Percentiles rank a stretch among this genome's conserved stretches.
phyloP scores from a whole-genome alignment of 176 grass and related monocot species.

The Oryza officinalis region DNA sequence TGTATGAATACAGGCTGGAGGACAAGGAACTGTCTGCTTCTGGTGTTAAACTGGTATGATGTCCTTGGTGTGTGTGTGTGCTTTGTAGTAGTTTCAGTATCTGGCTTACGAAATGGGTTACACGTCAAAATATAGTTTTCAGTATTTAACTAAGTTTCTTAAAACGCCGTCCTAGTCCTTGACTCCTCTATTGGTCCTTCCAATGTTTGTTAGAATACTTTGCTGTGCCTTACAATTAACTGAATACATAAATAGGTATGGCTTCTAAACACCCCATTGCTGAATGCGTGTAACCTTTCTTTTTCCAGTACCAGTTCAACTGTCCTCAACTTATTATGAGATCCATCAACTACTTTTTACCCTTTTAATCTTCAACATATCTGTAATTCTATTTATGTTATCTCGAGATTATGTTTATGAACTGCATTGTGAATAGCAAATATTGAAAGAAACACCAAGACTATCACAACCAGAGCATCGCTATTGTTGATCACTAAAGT shows the following conservation, averaged over 20 bases:
- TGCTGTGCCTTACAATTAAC: not conserved
- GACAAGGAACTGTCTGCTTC: slow-evolving; percentile 51
- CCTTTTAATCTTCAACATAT: not conserved
- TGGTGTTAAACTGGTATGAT: slow-evolving; percentile 58
- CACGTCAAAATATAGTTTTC: not conserved
- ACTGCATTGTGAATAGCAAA: not conserved
- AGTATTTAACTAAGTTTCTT: not conserved
- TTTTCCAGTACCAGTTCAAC: slow-evolving; percentile 1
- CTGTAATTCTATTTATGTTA: not conserved
- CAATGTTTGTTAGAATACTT: not conserved
- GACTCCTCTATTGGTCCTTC: not conserved
- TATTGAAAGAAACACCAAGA: not conserved
- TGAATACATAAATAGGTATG: not conserved
- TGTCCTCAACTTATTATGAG: not conserved
- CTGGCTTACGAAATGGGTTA: not conserved
- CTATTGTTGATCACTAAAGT: not conserved
- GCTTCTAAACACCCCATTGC: not conserved
- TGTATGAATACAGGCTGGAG: slow-evolving; percentile 89
- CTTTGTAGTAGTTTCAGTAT: slow-evolving; percentile 20
- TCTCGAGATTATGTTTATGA: not conserved
- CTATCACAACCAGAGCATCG: not conserved
- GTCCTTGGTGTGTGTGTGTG: slow-evolving; percentile 4
- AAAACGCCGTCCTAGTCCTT: not conserved
- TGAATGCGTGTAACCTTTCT: not conserved
- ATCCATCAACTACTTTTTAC: not conserved